Base-by-base conservation (phyloP, 108 stramenopile genomes). In the Cyclotella kingstonii region DNA sequence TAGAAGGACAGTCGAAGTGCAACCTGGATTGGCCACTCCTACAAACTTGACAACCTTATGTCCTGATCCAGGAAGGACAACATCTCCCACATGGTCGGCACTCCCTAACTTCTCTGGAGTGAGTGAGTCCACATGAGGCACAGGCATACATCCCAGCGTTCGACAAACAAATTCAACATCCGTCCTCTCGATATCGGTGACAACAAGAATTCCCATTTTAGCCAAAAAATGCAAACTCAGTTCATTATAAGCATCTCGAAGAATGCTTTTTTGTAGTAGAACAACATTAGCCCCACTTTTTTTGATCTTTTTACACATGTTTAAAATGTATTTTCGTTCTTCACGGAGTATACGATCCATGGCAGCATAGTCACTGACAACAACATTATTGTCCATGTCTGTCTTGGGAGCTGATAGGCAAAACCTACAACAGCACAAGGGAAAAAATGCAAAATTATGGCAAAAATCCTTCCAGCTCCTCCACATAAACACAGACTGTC, bases 361-460 rank as follows among this genome's bases (percentile, higher is more conserved):
- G 66, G 96, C 94, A 28, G 96, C 95, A 73, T 99, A 99, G 76
- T 99, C 98, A 12, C 80, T 83, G 25, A 99, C 97, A 17, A 99
- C 96, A 27, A 98, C 96, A 61, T 89, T 98, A 82, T 98, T 98
- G 87, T 99, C 98, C 95, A 99, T 99, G 79, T 99, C 98, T 10
- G 97, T 98, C 80, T 99, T 99, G 63, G 98, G 98, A 23, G 98
- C 98, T 11, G 91, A 93, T 18, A 99, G 87, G 81, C 95, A 96
- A 86, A 95, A 98, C 75, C 60, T 70, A 48, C 28, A 22, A 25
- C 36, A 25, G 8, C 50, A 21, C 35, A 51, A 2, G 29, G 11
- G 40, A 42, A 18, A 22, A 63, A 2, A 19, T 19, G 41, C 62
- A 61, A 60, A 58, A 50, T 17, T 22, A 14, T 17, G 18, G 22